These are phyloP conservation scores for Chrysoporthe deuterocubensis DNA, from an alignment of 2,329 filamentous ascomycete species.

Conservation along the genomic window DNA sequence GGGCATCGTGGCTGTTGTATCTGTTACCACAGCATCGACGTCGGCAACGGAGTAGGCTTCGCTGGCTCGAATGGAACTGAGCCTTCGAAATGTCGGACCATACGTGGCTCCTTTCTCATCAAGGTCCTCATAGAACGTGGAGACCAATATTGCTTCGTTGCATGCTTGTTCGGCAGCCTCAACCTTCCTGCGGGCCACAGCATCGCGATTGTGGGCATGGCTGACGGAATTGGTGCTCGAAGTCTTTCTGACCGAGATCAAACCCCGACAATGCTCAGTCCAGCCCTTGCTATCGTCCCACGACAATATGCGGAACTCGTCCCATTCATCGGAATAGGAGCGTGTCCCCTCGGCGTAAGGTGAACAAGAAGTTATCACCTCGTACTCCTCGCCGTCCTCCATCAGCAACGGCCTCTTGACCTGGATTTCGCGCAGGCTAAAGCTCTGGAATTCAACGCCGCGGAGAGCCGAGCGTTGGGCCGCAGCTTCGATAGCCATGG, in stretches of 20 bases:
- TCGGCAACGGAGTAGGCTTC: constrained; percentile 38
- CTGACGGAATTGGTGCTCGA: constrained; percentile 6
- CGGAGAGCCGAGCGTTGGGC: constrained; percentile 33
- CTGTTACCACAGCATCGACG: constrained; percentile 41
- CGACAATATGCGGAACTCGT: constrained; percentile 39
- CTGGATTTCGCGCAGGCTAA: constrained; percentile 36
- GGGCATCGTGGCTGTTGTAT: constrained; percentile 52
- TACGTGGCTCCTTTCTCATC: constrained; percentile 28
- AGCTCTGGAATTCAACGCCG: constrained; percentile 29
- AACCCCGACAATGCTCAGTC: constrained; percentile 37
- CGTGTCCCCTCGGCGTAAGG: constrained; percentile 28
- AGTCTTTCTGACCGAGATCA: constrained; percentile 28
- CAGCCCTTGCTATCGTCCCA: constrained; percentile 36
- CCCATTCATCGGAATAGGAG: constrained; percentile 32
- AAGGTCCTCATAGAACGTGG: constrained; percentile 28
- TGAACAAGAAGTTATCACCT: constrained; percentile 34
- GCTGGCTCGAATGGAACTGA: constrained; percentile 20
- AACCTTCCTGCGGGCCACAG: constrained; percentile 2
- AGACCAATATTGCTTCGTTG: constrained; percentile 6
- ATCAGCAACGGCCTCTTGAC: constrained; percentile 38
- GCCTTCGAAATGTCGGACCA: constrained; percentile 24
- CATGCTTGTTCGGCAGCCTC: constrained; percentile 18
- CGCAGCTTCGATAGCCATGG: constrained; percentile 44
- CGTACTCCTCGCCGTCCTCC: constrained; percentile 35
- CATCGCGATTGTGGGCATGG: constrained; percentile 1